A percentile compares a stretch with the other conserved stretches of the same genome.
phyloP scores from a whole-genome alignment of 2,329 filamentous ascomycete genomes.

The Ceratocystis alfenasii region DNA sequence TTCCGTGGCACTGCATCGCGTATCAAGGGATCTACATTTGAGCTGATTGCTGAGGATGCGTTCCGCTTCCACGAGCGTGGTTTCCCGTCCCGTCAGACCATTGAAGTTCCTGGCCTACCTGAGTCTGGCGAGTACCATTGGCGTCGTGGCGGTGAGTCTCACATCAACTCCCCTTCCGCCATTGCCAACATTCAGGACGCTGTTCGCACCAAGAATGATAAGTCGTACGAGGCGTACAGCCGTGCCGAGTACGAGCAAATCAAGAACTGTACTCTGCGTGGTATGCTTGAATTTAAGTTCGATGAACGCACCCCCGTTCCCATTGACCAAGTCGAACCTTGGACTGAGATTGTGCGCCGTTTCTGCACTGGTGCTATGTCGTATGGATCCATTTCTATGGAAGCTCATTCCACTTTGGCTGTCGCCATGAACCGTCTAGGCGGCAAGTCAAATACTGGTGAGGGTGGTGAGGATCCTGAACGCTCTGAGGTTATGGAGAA shows the following conservation, averaged over 20 bases:
- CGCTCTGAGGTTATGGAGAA: conserved; percentile 76
- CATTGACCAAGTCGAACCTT: conserved; percentile 93
- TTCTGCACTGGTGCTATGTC: conserved; percentile 98
- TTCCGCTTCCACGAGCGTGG: conserved; percentile 92
- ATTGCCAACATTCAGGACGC: conserved; percentile 97
- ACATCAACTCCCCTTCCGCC: conserved; percentile 86
- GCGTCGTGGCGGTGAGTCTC: conserved; percentile 89
- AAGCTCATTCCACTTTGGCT: conserved; percentile 88
- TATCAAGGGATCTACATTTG: conserved; percentile 88
- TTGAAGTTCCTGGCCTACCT: conserved; percentile 64
- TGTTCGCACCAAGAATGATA: conserved; percentile 93
- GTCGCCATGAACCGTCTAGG: conserved; percentile 95
- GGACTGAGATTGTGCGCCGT: conserved; percentile 92
- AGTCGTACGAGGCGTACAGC: conserved; percentile 95
- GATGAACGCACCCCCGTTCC: conserved; percentile 74
- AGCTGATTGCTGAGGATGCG: conserved; percentile 84
- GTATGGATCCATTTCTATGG: conserved; percentile 96
- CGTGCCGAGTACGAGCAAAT: conserved; percentile 89
- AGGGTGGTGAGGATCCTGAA: conserved; percentile 92
- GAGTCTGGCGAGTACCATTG: conserved; percentile 98
- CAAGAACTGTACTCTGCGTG: conserved; percentile 88
- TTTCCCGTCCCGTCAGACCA: conserved; percentile 68
- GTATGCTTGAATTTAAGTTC: conserved; percentile 91
- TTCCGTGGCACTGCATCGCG: conserved; percentile 90
- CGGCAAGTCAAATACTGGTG: conserved; percentile 94